These are phyloP conservation scores for Populus deltoides DNA, from an alignment of 345 rosid genomes.

Conservation along the genomic window DNA sequence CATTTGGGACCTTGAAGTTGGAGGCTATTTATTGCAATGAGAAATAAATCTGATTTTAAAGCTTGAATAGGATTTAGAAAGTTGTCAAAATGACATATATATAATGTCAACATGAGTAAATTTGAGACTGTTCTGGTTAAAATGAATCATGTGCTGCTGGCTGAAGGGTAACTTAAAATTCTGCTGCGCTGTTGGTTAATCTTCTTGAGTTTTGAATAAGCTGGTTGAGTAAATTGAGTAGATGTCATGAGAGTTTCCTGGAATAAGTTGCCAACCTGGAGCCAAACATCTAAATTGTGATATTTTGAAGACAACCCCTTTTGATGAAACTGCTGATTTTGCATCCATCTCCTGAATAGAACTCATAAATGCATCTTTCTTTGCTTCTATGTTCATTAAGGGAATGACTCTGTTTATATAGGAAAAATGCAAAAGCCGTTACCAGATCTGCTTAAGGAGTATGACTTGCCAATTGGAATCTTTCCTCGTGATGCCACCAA, in stretches of 20 bases:
- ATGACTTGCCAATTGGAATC: conserved; percentile 76
- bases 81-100: not conserved
- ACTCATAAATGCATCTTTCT: not conserved
- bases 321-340: not conserved
- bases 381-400: not conserved
- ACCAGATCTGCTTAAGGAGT: conserved; percentile 77
- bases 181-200: not conserved
- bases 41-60: not conserved
- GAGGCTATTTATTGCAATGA: not conserved
- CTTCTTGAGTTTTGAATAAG: not conserved
- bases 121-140: not conserved
- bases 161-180: not conserved
- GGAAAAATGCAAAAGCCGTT: conserved; percentile 97
- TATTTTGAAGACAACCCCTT: not conserved
- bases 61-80: not conserved
- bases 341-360: not conserved
- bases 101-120: not conserved
- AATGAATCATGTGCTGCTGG: not conserved
- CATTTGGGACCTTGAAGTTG: not conserved
- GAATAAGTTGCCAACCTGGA: not conserved
- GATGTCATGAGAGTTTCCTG: not conserved
- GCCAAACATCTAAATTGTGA: not conserved
- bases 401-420: conserved; percentile 21
- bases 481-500: conserved; percentile 94
- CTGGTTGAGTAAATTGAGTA: not conserved